Base-by-base conservation (phyloP, 2,329 filamentous ascomycete species). In the Emergomyces orientalis region DNA sequence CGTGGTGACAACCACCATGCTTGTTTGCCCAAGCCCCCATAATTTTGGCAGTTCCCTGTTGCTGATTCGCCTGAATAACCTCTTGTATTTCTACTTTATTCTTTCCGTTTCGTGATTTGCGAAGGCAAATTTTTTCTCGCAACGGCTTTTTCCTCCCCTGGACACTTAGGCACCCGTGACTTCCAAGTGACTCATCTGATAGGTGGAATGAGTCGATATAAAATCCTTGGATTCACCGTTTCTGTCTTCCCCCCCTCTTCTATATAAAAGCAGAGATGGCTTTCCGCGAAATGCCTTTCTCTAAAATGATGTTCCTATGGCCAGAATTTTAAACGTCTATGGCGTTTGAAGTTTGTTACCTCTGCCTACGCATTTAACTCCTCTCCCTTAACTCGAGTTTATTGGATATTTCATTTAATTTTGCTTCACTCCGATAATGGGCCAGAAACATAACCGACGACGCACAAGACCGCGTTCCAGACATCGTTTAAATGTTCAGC, bases 361-460 rank as follows among this genome's bases (percentile, higher is more conserved):
- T 37, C 54, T 57, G 41, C 54, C 27, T 27, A n/a, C n/a, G n/a
- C n/a, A n/a, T 51, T 52, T 43, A 14, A 47, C 58, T 30, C 13
- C 34, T 19, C n/a, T 47, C n/a, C 17, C 5, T 51, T 22, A 22
- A 22, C 45, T 27, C 41, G 30, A 34, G n/a, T 32, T 39, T 37
- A 51, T 51, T 30, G 58, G 39, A n/a, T 47, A 60, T 17, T 5
- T 37, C 52, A 6, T 22, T 52, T 27, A 27, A 27, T 7, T 25
- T 61, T 60, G 30, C 27, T 5, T 41, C 43, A n/a, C 59, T 60
- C 30, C 41, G 34, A 63, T 43, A 25, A 79, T 79, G 77, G 77
- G 77, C 69, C 77, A 79, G 67, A 76, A 76, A 66, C 77, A 79
- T 66, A 79, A 79, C 65, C 73, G 77, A 72, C 74, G 77, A 65